Percentiles rank a stretch among this genome's conserved stretches.
These are phyloP conservation scores for Pythium diclinum DNA, from an alignment of 352 stramenopile genomes.

Conservation along the genomic window DNA sequence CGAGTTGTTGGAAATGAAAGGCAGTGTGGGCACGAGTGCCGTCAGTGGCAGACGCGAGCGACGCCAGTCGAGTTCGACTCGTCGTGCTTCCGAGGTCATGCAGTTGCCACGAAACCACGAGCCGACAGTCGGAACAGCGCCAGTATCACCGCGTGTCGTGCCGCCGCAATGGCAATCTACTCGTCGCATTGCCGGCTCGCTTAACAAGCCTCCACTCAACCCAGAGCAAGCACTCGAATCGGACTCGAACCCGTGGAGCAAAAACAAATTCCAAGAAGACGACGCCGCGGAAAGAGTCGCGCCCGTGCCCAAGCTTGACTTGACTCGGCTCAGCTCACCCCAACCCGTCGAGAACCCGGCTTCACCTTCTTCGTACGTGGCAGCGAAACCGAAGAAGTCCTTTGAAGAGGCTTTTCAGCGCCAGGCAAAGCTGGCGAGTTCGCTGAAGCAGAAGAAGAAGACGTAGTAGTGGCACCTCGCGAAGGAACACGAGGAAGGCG, in stretches of 20 bases:
- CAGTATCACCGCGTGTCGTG: conserved; percentile 7
- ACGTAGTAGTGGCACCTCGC: background rate
- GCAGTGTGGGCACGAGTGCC: conserved; percentile 10
- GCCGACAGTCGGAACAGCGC: background rate
- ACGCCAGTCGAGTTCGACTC: background rate
- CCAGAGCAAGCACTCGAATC: background rate
- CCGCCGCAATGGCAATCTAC: conserved; percentile 63
- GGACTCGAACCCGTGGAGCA: conserved; percentile 21
- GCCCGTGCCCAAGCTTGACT: conserved; percentile 25
- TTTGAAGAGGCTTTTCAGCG: conserved; percentile 48
- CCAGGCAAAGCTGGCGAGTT: conserved; percentile 48
- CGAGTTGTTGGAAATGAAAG: conserved; percentile 64
- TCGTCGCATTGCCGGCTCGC: conserved; percentile 33
- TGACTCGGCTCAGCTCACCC: conserved; percentile 13
- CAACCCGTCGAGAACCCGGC: background rate
- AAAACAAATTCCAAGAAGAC: conserved; percentile 6
- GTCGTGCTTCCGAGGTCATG: conserved; percentile 8
- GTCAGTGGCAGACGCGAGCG: conserved; percentile 12
- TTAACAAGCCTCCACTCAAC: background rate
- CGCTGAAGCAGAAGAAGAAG: conserved; percentile 47
- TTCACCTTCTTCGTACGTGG: background rate
- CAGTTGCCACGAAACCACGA: conserved; percentile 18
- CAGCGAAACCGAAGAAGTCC: conserved; percentile 32
- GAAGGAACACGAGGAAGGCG: background rate
- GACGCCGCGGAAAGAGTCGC: background rate